A percentile compares a stretch with the other conserved stretches of the same genome.
These are phyloP conservation scores for Globisporangium paddicum DNA, from an alignment of 352 stramenopile species.

Conservation along the genomic window DNA sequence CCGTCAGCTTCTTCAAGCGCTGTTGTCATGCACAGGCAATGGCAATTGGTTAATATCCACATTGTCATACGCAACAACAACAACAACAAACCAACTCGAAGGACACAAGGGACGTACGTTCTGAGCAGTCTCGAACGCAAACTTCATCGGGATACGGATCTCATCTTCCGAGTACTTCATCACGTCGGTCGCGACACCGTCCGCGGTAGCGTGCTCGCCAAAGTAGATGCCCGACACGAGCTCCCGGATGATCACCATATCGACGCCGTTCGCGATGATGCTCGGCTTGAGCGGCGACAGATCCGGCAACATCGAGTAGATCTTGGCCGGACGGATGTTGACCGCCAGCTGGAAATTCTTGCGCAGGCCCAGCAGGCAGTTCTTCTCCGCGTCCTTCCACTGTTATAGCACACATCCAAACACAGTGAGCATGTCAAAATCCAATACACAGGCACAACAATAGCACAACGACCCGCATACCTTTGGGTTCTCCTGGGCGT, in stretches of 20 bases:
- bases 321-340: constrained; percentile 98
- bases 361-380: constrained; percentile 95
- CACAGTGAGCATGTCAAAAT: not conserved
- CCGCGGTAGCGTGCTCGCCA: constrained; percentile 81
- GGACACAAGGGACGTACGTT: constrained; percentile 38
- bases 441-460: not conserved
- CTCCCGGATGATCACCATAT: constrained; percentile 99
- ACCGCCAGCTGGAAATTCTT: constrained; percentile 98
- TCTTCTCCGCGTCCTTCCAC: constrained; percentile 93
- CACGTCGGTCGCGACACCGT: constrained; percentile 86
- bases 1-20: constrained; percentile 93
- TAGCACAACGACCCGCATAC: constrained; percentile 14
- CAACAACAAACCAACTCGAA: no score
- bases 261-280: constrained; percentile 93
- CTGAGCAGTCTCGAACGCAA: constrained; percentile 81
- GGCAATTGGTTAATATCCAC: not conserved
- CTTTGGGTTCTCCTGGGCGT: constrained; percentile 85
- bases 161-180: constrained; percentile 98
- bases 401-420: constrained; percentile 2
- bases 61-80: no score
- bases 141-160: constrained; percentile 79
- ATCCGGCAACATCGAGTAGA: constrained; percentile 96
- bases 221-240: constrained; percentile 99
- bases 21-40: constrained; percentile 50
- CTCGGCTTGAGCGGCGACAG: constrained; percentile 96